Conservation (phyloP, 352 stramenopile species). For the Globisporangium camurandrum region DNA sequence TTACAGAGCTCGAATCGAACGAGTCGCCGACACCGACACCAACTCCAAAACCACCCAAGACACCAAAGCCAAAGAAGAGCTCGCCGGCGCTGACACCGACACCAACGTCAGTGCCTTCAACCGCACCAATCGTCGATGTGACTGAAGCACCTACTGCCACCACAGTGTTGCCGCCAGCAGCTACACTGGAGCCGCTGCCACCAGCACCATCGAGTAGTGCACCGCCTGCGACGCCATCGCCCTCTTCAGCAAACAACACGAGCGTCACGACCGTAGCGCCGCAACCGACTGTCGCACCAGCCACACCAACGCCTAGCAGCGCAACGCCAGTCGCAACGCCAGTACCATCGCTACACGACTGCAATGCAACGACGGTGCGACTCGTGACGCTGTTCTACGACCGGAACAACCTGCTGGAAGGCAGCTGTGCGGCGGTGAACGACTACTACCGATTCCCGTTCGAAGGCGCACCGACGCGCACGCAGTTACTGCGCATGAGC, state of each 20-base stretch:
- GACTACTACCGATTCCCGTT: conserved; percentile 19
- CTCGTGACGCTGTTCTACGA: conserved; percentile 13
- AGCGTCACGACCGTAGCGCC: neutral
- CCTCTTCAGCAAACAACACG: neutral
- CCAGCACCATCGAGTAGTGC: neutral
- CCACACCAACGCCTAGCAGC: neutral
- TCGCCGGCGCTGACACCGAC: neutral
- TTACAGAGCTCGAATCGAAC: neutral
- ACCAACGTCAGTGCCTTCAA: neutral
- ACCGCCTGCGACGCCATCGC: neutral
- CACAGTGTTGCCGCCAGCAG: neutral
- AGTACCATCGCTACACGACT: neutral
- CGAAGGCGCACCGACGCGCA: conserved; percentile 10
- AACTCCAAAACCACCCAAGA: neutral
- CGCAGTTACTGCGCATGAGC: conserved; percentile 14
- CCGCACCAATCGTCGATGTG: neutral
- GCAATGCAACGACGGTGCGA: conserved; percentile 4
- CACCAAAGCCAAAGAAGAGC: neutral
- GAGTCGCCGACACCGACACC: neutral
- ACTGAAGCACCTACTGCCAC: neutral
- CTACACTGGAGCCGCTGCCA: neutral
- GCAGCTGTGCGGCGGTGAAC: conserved; percentile 11
- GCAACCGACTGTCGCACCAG: too few relatives aligned
- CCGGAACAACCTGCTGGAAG: conserved; percentile 15
- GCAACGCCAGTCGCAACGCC: neutral